Base-by-base conservation (phyloP, 2,329 filamentous ascomycete species). In the Colletotrichum melonis region DNA sequence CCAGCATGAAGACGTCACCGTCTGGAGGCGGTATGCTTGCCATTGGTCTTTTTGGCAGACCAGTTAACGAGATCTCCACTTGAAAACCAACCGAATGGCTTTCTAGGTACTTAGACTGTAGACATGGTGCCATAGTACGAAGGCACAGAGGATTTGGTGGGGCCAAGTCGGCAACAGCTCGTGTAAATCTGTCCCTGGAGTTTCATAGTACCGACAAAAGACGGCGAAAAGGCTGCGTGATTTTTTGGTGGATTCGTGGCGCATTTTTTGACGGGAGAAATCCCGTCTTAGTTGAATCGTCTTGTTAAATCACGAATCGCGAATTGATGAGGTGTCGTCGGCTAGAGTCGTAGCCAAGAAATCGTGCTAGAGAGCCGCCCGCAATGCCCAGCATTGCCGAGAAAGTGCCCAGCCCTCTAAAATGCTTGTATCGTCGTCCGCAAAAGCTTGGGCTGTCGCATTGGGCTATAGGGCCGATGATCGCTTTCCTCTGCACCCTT, bases 321-420 rank as follows among this genome's bases (percentile, higher is more conserved):
- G 7, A 5, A 30, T 22, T 16, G 49, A 7, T 49, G 28, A 35
- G 26, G n/a, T 19, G 49, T 63, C 58, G 66, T 57, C 32, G 8
- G 9, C 42, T 14, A 63, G 64, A 67, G 49, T 38, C 26, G 64
- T 24, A 28, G 64, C 38, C 69, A 63, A 72, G 64, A 63, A 30
- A 32, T 22, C 30, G 26, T 55, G 7, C 38, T 5, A 12, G 35
- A 32, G 42, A 60, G 65, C 69, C 66, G 58, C 11, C 19, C 4
- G 16, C 46, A 55, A 35, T 67, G 69, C 69, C 69, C n/a, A 69
- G 69, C 4, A 69, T 59, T 59, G 69, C 65, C 65, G 65, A 69
- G 69, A 59, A 56, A 52, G 11, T 30, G 69, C 69, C 69, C 54
- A 69, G 69, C 65, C 69, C 22, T 30, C 24, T n/a, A 14, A 42